Conservation (phyloP, 2,329 filamentous ascomycete genomes). For the Lecanosticta acicola region DNA sequence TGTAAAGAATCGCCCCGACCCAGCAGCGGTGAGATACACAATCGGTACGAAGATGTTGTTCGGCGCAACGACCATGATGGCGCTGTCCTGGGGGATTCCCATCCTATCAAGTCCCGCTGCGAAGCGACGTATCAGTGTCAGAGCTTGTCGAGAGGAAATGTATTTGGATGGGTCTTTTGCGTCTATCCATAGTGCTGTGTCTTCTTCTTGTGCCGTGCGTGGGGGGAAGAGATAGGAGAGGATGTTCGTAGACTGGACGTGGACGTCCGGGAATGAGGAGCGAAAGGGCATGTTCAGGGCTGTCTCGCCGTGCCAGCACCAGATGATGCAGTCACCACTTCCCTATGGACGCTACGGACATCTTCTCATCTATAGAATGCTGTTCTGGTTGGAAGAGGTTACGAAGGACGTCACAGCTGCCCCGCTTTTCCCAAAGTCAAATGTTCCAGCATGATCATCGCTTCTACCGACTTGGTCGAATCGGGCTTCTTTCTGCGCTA, state of each 20-base stretch:
- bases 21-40: not conserved
- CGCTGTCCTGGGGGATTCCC: not conserved
- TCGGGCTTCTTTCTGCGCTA: too few relatives aligned
- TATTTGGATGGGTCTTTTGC: not conserved
- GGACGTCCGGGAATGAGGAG: not conserved
- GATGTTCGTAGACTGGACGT: not conserved
- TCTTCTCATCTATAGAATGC: too few relatives aligned
- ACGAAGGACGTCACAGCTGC: too few relatives aligned
- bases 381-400: too few relatives aligned
- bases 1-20: conserved; percentile 64
- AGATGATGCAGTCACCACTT: too few relatives aligned
- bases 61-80: not conserved
- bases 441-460: too few relatives aligned
- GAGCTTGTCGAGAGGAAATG: not conserved
- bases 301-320: too few relatives aligned
- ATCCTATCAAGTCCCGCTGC: not conserved
- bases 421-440: too few relatives aligned
- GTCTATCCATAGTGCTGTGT: conserved; percentile 5
- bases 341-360: too few relatives aligned
- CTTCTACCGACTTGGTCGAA: too few relatives aligned
- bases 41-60: not conserved
- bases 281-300: not conserved
- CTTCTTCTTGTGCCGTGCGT: not conserved
- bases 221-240: not conserved
- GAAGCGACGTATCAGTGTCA: not conserved